Evolutionary conservation across 1,284 basidiomycete species (phyloP), one percentile per base, ranked within the genome.

Genomic region (Porphyrellus sp.): DNA sequence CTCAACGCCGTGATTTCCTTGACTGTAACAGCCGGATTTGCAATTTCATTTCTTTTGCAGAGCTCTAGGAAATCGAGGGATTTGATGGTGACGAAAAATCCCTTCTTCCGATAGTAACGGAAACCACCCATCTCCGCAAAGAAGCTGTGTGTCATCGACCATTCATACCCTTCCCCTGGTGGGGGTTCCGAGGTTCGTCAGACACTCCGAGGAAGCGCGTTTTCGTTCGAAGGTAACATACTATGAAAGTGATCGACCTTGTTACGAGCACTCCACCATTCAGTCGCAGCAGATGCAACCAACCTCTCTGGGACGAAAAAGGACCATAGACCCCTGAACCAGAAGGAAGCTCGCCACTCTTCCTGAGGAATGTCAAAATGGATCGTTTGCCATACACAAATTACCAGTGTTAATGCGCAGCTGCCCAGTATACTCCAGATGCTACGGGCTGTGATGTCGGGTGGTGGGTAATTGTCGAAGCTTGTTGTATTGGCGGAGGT

Each of bases 341-440:
- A 15, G 16, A 18, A 5, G 8, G 39, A 18, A 9, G 9, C 35
- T 21, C 23, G 35, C 35, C 35, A 38, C 20, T 38, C 23, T 18
- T 38, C 23, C 35, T 38, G 20, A 16, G 23, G 38, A 7, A 39
- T 15, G 23, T 21, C n/a, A 12, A 21, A 33, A 33, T 51, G 49
- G 28, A 48, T 35, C 1, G 44, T 24, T 1, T 48, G 48, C 51
- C 51, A 52, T 3, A 41, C 28, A 18, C 51, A 52, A 21, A 52
- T 34, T n/a, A 52, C 28, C 38, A 50, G 23, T 1, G 30, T 52
- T 20, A 50, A 21, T 2, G 23, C 40, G 12, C 51, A 52, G n/a
- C 20, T 28, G 3, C 30, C 30, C n/a, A 53, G 18, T 16, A 54
- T 56, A 8, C 24, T 23, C 54, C 53, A 51, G 13, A 54, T 5